These are phyloP conservation scores for Daucus carota DNA, from an alignment of 129 eudicot species.

Conservation along the genomic window DH1_v3.0 NC_030382.2:42924501-42925000, in stretches of 20 bases:
- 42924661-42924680: background rate
- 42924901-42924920: background rate
- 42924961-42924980: background rate
- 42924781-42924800: background rate
- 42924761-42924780: background rate
- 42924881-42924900: background rate
- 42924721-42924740: too few relatives aligned
- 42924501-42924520: slow-evolving; percentile 36
- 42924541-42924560: slow-evolving; percentile 64
- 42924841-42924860: background rate
- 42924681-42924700: background rate
- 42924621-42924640: background rate
- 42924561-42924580: slow-evolving; percentile 88
- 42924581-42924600: background rate
- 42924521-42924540: slow-evolving; percentile 47
- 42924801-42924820: background rate
- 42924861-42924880: background rate
- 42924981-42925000: background rate
- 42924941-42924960: background rate
- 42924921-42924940: background rate
- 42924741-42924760: background rate
- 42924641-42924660: background rate
- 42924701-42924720: too few relatives aligned
- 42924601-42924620: background rate
- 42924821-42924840: background rate